Evolutionary conservation across 1,284 basidiomycete genomes (phyloP).

Genomic region (Tilletia indica): DNA sequence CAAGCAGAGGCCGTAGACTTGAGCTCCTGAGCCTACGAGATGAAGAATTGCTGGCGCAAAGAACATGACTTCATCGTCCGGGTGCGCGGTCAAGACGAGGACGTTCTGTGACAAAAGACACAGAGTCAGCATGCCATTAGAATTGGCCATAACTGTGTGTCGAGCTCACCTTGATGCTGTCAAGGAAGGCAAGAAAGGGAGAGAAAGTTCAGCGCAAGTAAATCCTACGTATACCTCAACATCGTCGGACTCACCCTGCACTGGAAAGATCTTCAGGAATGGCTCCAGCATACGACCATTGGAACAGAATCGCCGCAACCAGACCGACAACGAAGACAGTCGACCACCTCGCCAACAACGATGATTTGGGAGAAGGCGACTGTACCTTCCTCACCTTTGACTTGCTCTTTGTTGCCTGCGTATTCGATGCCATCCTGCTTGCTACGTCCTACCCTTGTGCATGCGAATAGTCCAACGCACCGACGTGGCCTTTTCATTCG

Average conservation of each 20-base stretch:
- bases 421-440: neutral
- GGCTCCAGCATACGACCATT: neutral
- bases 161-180: neutral
- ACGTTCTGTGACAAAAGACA: conserved; percentile 20
- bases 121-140: neutral
- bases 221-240: too few relatives aligned
- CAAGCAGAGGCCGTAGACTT: conserved; percentile 59
- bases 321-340: neutral
- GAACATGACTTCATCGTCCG: conserved; percentile 89
- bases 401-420: too few relatives aligned
- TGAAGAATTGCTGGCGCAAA: conserved; percentile 74
- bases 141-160: too few relatives aligned
- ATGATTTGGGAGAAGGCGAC: too few relatives aligned
- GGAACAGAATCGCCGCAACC: neutral
- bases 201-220: neutral
- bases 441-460: neutral
- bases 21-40: conserved; percentile 59
- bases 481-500: neutral
- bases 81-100: conserved; percentile 78
- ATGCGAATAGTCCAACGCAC: too few relatives aligned
- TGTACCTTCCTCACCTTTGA: too few relatives aligned
- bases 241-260: neutral
- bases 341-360: too few relatives aligned
- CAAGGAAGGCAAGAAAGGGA: neutral
- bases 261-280: neutral